Conservation (phyloP, 108 stramenopile genomes). For the Nannochloropsis salina region DNA sequence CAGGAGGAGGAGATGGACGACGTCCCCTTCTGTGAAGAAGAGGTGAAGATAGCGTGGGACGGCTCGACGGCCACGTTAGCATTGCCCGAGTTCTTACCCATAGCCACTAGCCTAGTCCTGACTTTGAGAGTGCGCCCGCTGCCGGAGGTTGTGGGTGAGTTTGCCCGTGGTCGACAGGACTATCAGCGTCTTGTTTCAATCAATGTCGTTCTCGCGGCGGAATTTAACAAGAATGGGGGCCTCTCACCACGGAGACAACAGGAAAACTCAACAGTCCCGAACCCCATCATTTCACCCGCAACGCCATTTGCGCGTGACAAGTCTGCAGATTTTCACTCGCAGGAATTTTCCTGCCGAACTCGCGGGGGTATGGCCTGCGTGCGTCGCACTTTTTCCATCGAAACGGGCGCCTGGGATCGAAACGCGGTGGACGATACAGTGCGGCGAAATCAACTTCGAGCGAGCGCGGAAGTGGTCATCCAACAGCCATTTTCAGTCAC, state of each 20-base stretch:
- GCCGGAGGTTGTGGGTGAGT: background rate
- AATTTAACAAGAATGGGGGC: background rate
- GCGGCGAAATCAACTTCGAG: background rate
- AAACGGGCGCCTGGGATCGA: background rate
- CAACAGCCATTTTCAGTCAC: background rate
- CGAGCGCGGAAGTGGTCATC: background rate
- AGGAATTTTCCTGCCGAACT: too few species aligned
- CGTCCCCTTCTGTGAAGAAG: background rate
- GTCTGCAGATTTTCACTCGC: too few species aligned
- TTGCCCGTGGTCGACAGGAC: background rate
- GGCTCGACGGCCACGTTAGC: background rate
- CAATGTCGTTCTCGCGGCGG: background rate
- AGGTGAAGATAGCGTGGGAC: slow-evolving; percentile 4
- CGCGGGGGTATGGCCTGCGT: background rate
- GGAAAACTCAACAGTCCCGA: background rate
- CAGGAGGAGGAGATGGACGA: background rate
- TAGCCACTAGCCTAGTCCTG: background rate
- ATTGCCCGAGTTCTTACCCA: background rate
- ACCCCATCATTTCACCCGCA: background rate
- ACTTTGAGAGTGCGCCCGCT: background rate
- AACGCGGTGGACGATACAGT: background rate
- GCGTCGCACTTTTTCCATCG: background rate
- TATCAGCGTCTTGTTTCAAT: background rate
- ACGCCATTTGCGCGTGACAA: background rate
- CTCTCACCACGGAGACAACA: background rate